These are phyloP conservation scores for Metarhizium anisopliae DNA, from an alignment of 2,329 filamentous ascomycete genomes.

Conservation along the genomic window DNA sequence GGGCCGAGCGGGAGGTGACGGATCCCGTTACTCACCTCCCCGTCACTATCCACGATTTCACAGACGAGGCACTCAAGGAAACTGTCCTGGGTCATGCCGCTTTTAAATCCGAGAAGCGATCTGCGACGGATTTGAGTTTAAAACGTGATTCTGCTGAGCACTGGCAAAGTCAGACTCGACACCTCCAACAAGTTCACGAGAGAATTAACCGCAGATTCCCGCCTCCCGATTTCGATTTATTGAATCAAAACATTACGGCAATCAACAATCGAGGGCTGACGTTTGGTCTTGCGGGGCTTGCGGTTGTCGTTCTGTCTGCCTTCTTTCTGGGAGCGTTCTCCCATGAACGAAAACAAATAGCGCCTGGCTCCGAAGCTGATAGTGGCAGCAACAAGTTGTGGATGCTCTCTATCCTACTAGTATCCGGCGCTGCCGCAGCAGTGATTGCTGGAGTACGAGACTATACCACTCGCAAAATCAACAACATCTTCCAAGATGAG, in stretches of 20 bases:
- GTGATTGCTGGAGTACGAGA: slow-evolving; percentile 39
- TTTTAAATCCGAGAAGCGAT: slow-evolving; percentile 26
- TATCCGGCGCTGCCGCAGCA: slow-evolving; percentile 19
- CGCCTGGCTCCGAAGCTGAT: slow-evolving; percentile 5
- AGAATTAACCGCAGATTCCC: slow-evolving; percentile 37
- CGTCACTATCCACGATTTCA: slow-evolving; percentile 59
- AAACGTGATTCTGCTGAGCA: slow-evolving; percentile 31
- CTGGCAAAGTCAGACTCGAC: slow-evolving; percentile 24
- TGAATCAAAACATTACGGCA: slow-evolving; percentile 22
- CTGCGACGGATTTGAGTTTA: slow-evolving; percentile 27
- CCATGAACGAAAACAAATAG: not conserved
- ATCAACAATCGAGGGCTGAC: slow-evolving; percentile 26
- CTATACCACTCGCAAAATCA: slow-evolving; percentile 54
- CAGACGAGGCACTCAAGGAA: slow-evolving; percentile 46
- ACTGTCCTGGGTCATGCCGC: slow-evolving; percentile 21
- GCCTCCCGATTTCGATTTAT: slow-evolving; percentile 36
- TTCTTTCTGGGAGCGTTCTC: not conserved
- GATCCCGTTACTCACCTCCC: slow-evolving; percentile 66
- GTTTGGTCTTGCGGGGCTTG: slow-evolving; percentile 26
- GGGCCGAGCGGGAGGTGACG: slow-evolving; percentile 53
- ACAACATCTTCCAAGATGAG: slow-evolving; percentile 57
- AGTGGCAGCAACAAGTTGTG: slow-evolving; percentile 18
- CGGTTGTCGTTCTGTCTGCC: slow-evolving; percentile 18
- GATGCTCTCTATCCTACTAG: slow-evolving; percentile 7
- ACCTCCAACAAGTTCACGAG: slow-evolving; percentile 28